phyloP scores from a whole-genome alignment of 2,329 filamentous ascomycete species.

The Exophiala lecanii-corni region DNA sequence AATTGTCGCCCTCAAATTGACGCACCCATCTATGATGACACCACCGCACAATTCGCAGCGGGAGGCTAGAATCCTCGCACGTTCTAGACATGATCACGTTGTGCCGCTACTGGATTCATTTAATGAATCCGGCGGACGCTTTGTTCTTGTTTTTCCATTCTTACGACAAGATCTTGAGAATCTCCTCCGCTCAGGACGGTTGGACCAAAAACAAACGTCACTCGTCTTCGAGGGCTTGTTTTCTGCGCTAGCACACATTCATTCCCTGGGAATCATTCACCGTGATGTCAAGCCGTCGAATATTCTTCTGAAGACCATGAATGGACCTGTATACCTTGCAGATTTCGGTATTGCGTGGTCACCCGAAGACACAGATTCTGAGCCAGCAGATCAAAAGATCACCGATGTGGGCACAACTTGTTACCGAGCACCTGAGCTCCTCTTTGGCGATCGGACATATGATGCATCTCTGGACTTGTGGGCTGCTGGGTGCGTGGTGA shows the following conservation, averaged over 20 bases:
- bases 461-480: constrained; percentile 75
- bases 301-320: constrained; percentile 63
- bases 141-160: constrained; percentile 82
- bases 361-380: constrained; percentile 52
- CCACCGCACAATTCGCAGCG: constrained; percentile 78
- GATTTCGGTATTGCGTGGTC: constrained; percentile 95
- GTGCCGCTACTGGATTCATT: constrained; percentile 71
- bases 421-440: constrained; percentile 82
- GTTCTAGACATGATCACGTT: constrained; percentile 46
- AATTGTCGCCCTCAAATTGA: constrained; percentile 76
- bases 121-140: constrained; percentile 59
- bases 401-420: constrained; percentile 90
- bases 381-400: constrained; percentile 66
- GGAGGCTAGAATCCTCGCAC: constrained; percentile 69
- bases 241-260: constrained; percentile 64
- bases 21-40: constrained; percentile 65
- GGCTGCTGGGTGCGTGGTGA: constrained; percentile 78
- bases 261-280: constrained; percentile 74
- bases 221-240: constrained; percentile 65
- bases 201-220: constrained; percentile 36
- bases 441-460: constrained; percentile 80
- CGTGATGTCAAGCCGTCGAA: constrained; percentile 93
- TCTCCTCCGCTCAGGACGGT: constrained; percentile 48
- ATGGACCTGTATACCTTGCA: constrained; percentile 71
- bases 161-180: constrained; percentile 67